A percentile compares a stretch with the other conserved stretches of the same genome.
These are phyloP conservation scores for Penicillium flavigenum DNA, from an alignment of 495 filamentous ascomycete genomes.

Conservation along the genomic window DNA sequence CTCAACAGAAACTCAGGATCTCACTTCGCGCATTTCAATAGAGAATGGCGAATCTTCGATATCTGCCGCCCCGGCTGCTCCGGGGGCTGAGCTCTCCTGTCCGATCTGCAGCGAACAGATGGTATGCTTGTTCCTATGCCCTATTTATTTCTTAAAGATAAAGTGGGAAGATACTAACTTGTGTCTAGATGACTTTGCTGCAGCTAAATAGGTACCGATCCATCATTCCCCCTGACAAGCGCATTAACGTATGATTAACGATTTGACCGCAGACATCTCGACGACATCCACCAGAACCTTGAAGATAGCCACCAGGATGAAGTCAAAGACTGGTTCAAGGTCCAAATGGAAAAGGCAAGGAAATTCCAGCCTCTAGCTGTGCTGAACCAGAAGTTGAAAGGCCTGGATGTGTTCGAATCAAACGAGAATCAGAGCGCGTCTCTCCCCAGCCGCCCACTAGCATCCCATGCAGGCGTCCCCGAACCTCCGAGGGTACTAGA, in stretches of 20 bases:
- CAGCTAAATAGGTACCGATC: slow-evolving; percentile 77
- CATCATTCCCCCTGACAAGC: neutral
- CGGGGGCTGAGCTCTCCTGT: slow-evolving; percentile 71
- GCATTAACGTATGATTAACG: slow-evolving; percentile 22
- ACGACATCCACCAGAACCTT: slow-evolving; percentile 91
- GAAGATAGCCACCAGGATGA: slow-evolving; percentile 92
- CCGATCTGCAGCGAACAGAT: slow-evolving; percentile 98
- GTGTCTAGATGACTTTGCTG: slow-evolving; percentile 74
- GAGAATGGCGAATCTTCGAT: slow-evolving; percentile 50
- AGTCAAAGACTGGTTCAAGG: slow-evolving; percentile 97
- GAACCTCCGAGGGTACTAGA: slow-evolving; percentile 52
- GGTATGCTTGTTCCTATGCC: slow-evolving; percentile 47
- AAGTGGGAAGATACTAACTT: slow-evolving; percentile 19
- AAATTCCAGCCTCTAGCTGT: slow-evolving; percentile 90
- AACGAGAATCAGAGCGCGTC: slow-evolving; percentile 63
- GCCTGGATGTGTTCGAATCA: slow-evolving; percentile 95
- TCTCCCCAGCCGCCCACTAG: slow-evolving; percentile 32
- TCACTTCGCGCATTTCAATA: slow-evolving; percentile 58
- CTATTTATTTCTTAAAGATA: neutral
- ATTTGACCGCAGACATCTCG: slow-evolving; percentile 67
- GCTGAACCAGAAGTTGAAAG: slow-evolving; percentile 92
- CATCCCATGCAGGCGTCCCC: slow-evolving; percentile 32
- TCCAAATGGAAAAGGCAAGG: slow-evolving; percentile 93
- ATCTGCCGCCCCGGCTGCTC: slow-evolving; percentile 51
- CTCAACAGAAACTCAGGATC: slow-evolving; percentile 57